Conservation (phyloP, 768 basidiomycete species). For the Boletus insuetus region DNA sequence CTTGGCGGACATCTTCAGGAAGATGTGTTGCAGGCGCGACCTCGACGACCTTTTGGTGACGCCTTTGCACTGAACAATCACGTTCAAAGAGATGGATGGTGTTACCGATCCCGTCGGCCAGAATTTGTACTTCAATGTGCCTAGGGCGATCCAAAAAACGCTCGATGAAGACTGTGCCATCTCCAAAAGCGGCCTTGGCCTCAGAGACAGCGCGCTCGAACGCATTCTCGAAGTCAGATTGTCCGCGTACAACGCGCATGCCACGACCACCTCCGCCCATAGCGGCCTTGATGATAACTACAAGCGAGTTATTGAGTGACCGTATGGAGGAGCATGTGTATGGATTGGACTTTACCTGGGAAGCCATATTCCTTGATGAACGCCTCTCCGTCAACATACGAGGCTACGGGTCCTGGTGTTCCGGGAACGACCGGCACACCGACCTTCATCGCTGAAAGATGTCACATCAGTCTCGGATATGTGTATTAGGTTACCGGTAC, state of each 20-base stretch:
- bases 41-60: slow-evolving; percentile 99
- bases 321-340: background rate
- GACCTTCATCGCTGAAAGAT: slow-evolving; percentile 69
- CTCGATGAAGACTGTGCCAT: slow-evolving; percentile 99
- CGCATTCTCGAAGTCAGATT: slow-evolving; percentile 83
- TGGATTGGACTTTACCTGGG: slow-evolving; percentile 55
- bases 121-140: slow-evolving; percentile 95
- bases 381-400: slow-evolving; percentile 73
- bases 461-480: background rate
- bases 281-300: slow-evolving; percentile 98
- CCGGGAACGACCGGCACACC: slow-evolving; percentile 97
- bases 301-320: slow-evolving; percentile 14
- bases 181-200: slow-evolving; percentile 95
- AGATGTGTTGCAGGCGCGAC: slow-evolving; percentile 96
- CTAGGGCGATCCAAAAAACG: slow-evolving; percentile 95
- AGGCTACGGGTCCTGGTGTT: slow-evolving; percentile 88
- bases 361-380: slow-evolving; percentile 98
- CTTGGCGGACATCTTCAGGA: slow-evolving; percentile 85
- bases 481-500: background rate
- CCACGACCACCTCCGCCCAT: slow-evolving; percentile 99
- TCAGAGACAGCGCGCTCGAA: slow-evolving; percentile 94
- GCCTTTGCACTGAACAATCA: slow-evolving; percentile 96
- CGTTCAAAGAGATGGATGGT: slow-evolving; percentile 98
- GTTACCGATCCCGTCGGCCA: slow-evolving; percentile 91
- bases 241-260: slow-evolving; percentile 97